Base-by-base conservation (phyloP, 441 rosid species). In the Breynia disticha region DNA sequence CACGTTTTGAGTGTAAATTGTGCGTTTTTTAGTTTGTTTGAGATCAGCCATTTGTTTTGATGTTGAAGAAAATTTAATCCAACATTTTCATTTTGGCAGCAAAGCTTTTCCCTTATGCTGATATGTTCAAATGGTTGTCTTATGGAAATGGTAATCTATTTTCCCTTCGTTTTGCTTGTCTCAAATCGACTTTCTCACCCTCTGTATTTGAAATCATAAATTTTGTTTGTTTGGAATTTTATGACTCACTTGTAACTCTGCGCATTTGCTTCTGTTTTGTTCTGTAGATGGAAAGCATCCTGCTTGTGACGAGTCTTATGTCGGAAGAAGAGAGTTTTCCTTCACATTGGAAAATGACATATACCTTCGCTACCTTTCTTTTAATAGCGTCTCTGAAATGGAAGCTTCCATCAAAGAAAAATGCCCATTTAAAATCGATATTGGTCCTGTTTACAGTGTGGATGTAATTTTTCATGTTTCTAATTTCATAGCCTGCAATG, bases 201-300 rank as follows among this genome's bases (percentile, higher is more conserved):
- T 28, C 8, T 28, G 28, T 15, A 19, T 39, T 19, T 46, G 19
- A 3, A 24, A 12, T 55, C 48, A 24, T 60, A 10, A 14, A 10
- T 56, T 28, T 28, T 28, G 7, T 28, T 4, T 28, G 35, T 28
- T 28, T 28, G 35, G 8, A 4, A 28, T 28, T 28, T 28, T 28
- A 9, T 1, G 42, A 22, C 19, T 44, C 38, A 11, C 47, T 5
- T 58, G 18, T 49, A 18, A 22, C 41, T 56, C 1, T 57, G 0
- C 43, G 41, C 18, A 12, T 48, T 59, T 28, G 51, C n/a, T n/a
- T n/a, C n/a, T n/a, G 50, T 72, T 60, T 61, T 13, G 54, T 20
- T 72, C 7, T 63, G 45, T 72, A 91, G 98, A 91, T 73, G 95
- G 95, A 66, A 88, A 82, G 74, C 98, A 88, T 76, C 95, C 95